phyloP scores from a whole-genome alignment of 139 green algal genomes.

The Chlamydomonas incerta region DNA sequence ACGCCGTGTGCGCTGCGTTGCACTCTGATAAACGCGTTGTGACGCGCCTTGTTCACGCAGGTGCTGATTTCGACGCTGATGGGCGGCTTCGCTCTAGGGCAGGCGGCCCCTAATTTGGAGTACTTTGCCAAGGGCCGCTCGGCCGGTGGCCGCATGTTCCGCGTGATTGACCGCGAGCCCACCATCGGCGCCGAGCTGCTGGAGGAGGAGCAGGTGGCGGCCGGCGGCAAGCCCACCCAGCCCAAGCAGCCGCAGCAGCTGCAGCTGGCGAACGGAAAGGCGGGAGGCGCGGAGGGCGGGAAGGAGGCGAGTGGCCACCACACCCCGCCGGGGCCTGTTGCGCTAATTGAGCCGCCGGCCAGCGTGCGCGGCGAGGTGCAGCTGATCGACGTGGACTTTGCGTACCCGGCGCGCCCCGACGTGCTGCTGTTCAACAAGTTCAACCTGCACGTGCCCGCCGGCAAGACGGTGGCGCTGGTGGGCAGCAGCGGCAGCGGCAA shows the following conservation, averaged over 20 bases:
- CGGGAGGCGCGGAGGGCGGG: neutral
- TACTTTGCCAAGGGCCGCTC: slow-evolving; percentile 64
- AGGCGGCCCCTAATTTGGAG: slow-evolving; percentile 57
- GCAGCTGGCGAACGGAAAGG: neutral
- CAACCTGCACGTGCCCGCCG: slow-evolving; percentile 71
- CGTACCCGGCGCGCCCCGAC: slow-evolving; percentile 83
- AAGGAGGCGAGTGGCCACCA: neutral
- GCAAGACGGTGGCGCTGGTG: slow-evolving; percentile 90
- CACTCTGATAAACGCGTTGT: too few relatives aligned
- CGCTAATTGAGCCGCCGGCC: neutral
- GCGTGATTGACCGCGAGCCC: slow-evolving; percentile 73
- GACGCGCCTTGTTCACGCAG: too few relatives aligned
- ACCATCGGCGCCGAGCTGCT: slow-evolving; percentile 56
- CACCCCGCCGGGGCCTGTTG: neutral
- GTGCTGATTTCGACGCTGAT: slow-evolving; percentile 86
- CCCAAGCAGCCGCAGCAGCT: neutral
- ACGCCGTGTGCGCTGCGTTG: too few relatives aligned
- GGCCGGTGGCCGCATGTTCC: slow-evolving; percentile 73
- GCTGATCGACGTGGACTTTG: slow-evolving; percentile 70
- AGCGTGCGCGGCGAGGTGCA: slow-evolving; percentile 33
- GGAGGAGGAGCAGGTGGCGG: neutral
- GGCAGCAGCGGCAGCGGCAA: slow-evolving; percentile 86
- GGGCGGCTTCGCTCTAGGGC: slow-evolving; percentile 74
- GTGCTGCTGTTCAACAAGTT: slow-evolving; percentile 71
- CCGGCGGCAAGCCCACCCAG: neutral